A percentile compares a stretch with the other conserved stretches of the same genome.
These are phyloP conservation scores for Samsoniella hepiali DNA, from an alignment of 2,329 filamentous ascomycete genomes.

Conservation along the genomic window DNA sequence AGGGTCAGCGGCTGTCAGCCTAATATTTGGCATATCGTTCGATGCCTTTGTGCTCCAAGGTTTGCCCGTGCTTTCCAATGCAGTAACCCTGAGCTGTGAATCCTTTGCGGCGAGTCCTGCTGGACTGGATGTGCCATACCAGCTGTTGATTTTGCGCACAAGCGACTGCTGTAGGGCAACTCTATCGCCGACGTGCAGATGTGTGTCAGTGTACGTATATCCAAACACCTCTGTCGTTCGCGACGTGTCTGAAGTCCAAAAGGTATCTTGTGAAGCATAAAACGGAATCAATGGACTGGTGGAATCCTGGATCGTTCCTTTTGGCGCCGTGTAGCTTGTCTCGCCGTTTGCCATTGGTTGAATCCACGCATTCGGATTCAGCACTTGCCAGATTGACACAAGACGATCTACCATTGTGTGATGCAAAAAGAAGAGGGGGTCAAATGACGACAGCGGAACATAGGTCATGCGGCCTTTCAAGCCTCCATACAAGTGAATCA, in stretches of 20 bases:
- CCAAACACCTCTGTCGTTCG: slow-evolving; percentile 61
- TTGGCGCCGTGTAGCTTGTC: slow-evolving; percentile 58
- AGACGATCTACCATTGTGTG: slow-evolving; percentile 73
- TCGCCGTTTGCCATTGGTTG: slow-evolving; percentile 51
- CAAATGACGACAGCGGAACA: slow-evolving; percentile 70
- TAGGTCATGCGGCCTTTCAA: slow-evolving; percentile 66
- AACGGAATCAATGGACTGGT: slow-evolving; percentile 66
- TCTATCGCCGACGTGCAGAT: slow-evolving; percentile 24
- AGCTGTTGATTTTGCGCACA: slow-evolving; percentile 50
- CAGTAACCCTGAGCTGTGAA: background rate
- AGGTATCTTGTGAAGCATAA: slow-evolving; percentile 51
- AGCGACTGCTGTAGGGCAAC: slow-evolving; percentile 32
- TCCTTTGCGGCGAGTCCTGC: slow-evolving; percentile 18
- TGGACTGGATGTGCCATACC: slow-evolving; percentile 36
- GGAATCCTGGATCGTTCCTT: slow-evolving; percentile 52
- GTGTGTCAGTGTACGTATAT: slow-evolving; percentile 70
- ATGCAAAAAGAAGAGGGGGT: slow-evolving; percentile 76
- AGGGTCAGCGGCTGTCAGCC: slow-evolving; percentile 26
- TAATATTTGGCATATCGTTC: slow-evolving; percentile 26
- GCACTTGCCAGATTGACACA: slow-evolving; percentile 72
- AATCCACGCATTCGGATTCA: slow-evolving; percentile 68
- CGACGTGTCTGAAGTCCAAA: slow-evolving; percentile 65
- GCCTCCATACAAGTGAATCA: slow-evolving; percentile 58
- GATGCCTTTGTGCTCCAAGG: slow-evolving; percentile 15
- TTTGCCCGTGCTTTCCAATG: slow-evolving; percentile 21